phyloP scores from a whole-genome alignment of 2,329 filamentous ascomycete genomes.

The Blastomyces emzantsi region DNA sequence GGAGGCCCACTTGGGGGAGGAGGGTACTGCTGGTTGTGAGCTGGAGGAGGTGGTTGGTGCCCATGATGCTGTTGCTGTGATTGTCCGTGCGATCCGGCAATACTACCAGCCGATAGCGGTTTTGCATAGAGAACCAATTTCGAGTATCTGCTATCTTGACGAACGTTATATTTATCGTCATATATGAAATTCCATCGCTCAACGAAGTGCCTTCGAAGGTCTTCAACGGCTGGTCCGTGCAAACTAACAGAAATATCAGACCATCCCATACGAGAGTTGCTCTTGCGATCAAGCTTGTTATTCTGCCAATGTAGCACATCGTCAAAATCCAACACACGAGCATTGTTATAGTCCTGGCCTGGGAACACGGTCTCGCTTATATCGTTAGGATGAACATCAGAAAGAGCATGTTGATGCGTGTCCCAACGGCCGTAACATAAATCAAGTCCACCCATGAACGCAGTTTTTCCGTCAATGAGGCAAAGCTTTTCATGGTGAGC shows the following conservation, averaged over 20 bases:
- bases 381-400: slow-evolving; percentile 69
- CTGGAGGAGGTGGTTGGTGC: slow-evolving; percentile 9
- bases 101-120: slow-evolving; percentile 21
- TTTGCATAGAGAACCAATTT: slow-evolving; percentile 29
- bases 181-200: slow-evolving; percentile 94
- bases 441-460: slow-evolving; percentile 90
- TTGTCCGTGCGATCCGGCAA: slow-evolving; percentile 8
- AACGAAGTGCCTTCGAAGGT: slow-evolving; percentile 93
- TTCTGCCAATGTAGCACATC: slow-evolving; percentile 85
- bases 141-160: slow-evolving; percentile 44
- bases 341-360: slow-evolving; percentile 97
- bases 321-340: slow-evolving; percentile 91
- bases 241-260: slow-evolving; percentile 90
- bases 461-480: slow-evolving; percentile 81
- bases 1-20: slow-evolving; percentile 32
- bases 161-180: slow-evolving; percentile 64
- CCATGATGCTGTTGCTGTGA: slow-evolving; percentile 15
- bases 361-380: slow-evolving; percentile 77
- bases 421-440: slow-evolving; percentile 97
- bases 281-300: slow-evolving; percentile 84
- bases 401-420: slow-evolving; percentile 68
- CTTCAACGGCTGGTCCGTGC: slow-evolving; percentile 81
- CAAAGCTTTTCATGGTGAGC: slow-evolving; percentile 98
- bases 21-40: slow-evolving; percentile 26
- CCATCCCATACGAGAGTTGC: slow-evolving; percentile 96